Percentiles rank a stretch among this genome's conserved stretches.
phyloP scores from a whole-genome alignment of 2,329 filamentous ascomycete genomes.

The Sordariomycetes sp. region DNA sequence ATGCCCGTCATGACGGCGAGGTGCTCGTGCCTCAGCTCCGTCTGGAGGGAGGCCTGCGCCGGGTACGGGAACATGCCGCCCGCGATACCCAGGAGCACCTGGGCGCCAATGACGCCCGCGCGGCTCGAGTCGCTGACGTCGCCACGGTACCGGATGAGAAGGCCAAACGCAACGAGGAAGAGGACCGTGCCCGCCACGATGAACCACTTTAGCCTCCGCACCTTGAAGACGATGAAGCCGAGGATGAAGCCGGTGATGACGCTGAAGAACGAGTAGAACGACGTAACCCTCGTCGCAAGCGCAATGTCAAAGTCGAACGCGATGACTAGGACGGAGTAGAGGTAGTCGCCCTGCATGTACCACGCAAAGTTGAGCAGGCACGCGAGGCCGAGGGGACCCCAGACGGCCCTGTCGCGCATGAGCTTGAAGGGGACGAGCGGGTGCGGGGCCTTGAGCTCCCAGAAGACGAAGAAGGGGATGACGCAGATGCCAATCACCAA shows the following conservation, averaged over 20 bases:
- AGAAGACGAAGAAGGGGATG: conserved; percentile 35
- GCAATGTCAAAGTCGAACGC: conserved; percentile 44
- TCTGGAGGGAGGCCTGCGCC: conserved; percentile 29
- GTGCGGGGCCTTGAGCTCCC: conserved; percentile 31
- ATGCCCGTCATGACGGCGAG: conserved; percentile 51
- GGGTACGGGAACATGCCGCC: conserved; percentile 48
- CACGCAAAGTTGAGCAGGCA: conserved; percentile 42
- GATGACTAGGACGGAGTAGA: conserved; percentile 49
- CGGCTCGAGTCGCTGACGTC: conserved; percentile 25
- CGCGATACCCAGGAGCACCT: conserved; percentile 48
- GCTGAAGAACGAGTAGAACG: conserved; percentile 43
- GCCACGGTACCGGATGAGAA: conserved; percentile 51
- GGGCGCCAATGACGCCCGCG: conserved; percentile 46
- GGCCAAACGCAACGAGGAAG: conserved; percentile 52
- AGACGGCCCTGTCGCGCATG: conserved; percentile 50
- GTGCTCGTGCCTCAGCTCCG: conserved; percentile 30
- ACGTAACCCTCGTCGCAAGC: conserved; percentile 43
- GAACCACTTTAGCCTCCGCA: conserved; percentile 49
- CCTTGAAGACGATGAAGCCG: conserved; percentile 40
- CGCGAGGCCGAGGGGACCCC: conserved; percentile 48
- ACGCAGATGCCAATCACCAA: conserved; percentile 30
- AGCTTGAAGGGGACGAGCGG: conserved; percentile 47
- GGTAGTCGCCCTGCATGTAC: conserved; percentile 50
- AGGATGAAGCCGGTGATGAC: conserved; percentile 43
- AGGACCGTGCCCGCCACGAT: conserved; percentile 46